Conservation (phyloP, 768 basidiomycete genomes). For the Omphalotus guepiniiformis region DNA sequence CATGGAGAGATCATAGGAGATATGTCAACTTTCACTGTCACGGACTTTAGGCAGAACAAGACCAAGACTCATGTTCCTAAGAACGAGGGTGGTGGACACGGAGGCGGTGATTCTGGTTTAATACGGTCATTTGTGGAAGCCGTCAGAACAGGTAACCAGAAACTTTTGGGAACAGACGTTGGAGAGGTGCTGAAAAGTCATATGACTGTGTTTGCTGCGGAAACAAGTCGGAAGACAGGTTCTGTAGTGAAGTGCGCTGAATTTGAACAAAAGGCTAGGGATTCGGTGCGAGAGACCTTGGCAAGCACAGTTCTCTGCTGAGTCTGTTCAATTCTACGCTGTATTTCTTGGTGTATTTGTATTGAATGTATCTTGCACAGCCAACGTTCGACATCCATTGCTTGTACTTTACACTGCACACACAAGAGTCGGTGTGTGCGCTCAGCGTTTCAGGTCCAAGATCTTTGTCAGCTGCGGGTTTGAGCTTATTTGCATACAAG, state of each 20-base stretch:
- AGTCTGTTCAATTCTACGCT: not conserved
- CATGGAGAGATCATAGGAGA: conserved; percentile 89
- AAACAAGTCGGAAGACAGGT: conserved; percentile 68
- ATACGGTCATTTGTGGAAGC: conserved; percentile 75
- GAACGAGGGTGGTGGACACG: conserved; percentile 68
- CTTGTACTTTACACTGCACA: no score
- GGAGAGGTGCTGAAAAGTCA: conserved; percentile 73
- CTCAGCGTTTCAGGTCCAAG: no score
- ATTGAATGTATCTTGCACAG: no score
- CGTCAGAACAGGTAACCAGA: conserved; percentile 61
- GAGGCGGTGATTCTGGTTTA: conserved; percentile 79
- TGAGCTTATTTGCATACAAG: no score
- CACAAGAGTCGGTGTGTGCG: no score
- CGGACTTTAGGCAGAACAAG: conserved; percentile 62
- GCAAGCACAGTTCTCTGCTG: conserved; percentile 1
- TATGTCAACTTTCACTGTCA: conserved; percentile 71
- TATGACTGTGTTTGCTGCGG: conserved; percentile 85
- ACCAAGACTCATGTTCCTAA: conserved; percentile 44
- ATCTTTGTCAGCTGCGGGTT: no score
- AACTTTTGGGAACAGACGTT: conserved; percentile 59
- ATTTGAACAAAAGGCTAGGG: conserved; percentile 54
- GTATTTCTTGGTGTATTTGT: not conserved
- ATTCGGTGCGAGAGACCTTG: conserved; percentile 15
- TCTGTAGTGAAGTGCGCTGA: conserved; percentile 63
- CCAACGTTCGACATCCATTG: no score